Conservation (phyloP, 2,329 filamentous ascomycete species). For the Myotisia sp. region DNA sequence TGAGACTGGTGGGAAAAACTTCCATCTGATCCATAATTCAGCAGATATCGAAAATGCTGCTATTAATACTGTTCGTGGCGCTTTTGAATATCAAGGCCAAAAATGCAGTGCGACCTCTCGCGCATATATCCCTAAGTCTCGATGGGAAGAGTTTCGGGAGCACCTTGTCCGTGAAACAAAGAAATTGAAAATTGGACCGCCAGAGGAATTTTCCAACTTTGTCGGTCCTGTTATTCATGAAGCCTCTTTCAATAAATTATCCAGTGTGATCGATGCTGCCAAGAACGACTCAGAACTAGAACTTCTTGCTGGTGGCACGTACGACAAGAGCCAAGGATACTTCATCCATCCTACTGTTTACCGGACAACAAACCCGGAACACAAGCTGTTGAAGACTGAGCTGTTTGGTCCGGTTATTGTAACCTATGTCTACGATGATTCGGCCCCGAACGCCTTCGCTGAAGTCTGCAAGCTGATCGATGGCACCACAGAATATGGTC, state of each 20-base stretch:
- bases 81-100: constrained; percentile 82
- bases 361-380: constrained; percentile 54
- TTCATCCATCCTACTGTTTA: constrained; percentile 76
- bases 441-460: constrained; percentile 38
- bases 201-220: constrained; percentile 60
- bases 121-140: constrained; percentile 59
- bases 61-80: constrained; percentile 68
- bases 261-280: constrained; percentile 59
- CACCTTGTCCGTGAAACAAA: constrained; percentile 53
- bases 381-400: constrained; percentile 61
- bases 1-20: constrained; percentile 89
- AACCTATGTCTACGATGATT: constrained; percentile 64
- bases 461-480: constrained; percentile 39
- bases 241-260: constrained; percentile 65
- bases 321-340: constrained; percentile 65
- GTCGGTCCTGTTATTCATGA: constrained; percentile 77
- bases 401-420: constrained; percentile 68
- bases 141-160: constrained; percentile 57
- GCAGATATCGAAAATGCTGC: constrained; percentile 67
- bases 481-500: constrained; percentile 26
- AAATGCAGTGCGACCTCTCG: constrained; percentile 85
- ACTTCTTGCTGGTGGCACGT: constrained; percentile 59
- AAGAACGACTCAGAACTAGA: constrained; percentile 59
- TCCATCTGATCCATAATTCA: constrained; percentile 64
- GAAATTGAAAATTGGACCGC: constrained; percentile 55